These are phyloP conservation scores for Agapanthus africanus DNA, from an alignment of 106 monocot species.

Conservation along the genomic window DNA sequence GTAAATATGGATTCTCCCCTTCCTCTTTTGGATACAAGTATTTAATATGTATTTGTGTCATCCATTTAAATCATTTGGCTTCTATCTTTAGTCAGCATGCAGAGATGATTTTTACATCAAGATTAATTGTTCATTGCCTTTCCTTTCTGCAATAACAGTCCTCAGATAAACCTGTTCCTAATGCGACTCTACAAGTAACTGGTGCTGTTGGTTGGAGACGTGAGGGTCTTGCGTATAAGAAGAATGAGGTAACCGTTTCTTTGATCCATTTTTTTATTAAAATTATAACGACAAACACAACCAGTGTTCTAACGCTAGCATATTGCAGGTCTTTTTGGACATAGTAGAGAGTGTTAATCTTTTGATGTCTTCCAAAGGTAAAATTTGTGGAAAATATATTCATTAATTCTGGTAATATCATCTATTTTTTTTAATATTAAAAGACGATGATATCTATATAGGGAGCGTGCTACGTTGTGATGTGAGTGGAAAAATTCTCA, in stretches of 20 bases:
- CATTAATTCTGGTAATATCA: not conserved
- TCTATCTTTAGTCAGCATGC: not conserved
- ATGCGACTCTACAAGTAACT: constrained; percentile 99
- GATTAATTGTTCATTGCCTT: constrained; percentile 8
- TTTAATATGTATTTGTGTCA: constrained; percentile 3
- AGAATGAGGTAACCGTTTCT: constrained; percentile 71
- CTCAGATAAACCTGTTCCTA: constrained; percentile 80
- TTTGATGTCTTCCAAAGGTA: constrained; percentile 99
- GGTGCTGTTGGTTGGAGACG: constrained; percentile 99
- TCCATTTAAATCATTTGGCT: not conserved
- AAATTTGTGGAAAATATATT: not conserved
- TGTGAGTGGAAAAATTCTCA: constrained; percentile 96
- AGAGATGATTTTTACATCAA: not conserved
- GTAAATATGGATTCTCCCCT: constrained; percentile 24
- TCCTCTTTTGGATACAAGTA: not conserved
- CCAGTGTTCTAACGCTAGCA: not conserved
- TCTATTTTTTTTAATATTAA: not conserved
- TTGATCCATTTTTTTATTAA: not conserved
- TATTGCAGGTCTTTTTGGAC: constrained; percentile 89
- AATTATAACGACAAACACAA: not conserved
- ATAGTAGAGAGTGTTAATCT: constrained; percentile 99
- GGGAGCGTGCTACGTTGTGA: constrained; percentile 98
- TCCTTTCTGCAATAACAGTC: constrained; percentile 35
- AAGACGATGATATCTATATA: constrained; percentile 17
- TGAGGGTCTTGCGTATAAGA: constrained; percentile 95